These are phyloP conservation scores for Verticillium klebahnii DNA, from an alignment of 2,329 filamentous ascomycete species.

Conservation along the genomic window DNA sequence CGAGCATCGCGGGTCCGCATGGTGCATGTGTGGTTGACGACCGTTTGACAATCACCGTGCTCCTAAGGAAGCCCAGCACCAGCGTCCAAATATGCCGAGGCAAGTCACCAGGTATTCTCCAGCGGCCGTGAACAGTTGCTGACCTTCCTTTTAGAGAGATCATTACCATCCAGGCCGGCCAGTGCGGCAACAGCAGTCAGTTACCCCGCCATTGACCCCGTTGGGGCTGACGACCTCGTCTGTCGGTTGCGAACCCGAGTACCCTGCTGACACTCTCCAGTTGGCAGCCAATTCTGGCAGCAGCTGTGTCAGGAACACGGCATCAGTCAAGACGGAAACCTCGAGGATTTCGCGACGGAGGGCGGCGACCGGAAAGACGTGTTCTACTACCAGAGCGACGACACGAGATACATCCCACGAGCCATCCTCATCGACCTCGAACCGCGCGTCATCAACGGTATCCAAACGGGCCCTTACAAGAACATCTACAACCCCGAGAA, in stretches of 20 bases:
- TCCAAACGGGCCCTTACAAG: conserved; percentile 89
- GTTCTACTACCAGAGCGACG: conserved; percentile 99
- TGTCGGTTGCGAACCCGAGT: no score
- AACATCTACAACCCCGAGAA: conserved; percentile 99
- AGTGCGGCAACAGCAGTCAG: conserved; percentile 98
- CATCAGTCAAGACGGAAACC: conserved; percentile 94
- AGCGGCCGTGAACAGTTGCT: neutral
- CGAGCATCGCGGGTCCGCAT: conserved; percentile 8
- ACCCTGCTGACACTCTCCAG: conserved; percentile 42
- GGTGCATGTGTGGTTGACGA: neutral
- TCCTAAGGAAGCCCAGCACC: conserved; percentile 1
- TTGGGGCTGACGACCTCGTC: conserved; percentile 6
- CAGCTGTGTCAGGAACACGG: conserved; percentile 97
- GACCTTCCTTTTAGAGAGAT: conserved; percentile 67
- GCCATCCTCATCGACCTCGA: conserved; percentile 95
- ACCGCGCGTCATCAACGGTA: conserved; percentile 86
- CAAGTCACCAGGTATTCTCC: neutral
- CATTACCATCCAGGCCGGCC: conserved; percentile 97
- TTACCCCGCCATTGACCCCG: conserved; percentile 23
- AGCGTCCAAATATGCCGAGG: conserved; percentile 12
- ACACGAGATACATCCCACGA: conserved; percentile 95
- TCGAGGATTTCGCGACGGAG: conserved; percentile 96
- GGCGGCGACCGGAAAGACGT: conserved; percentile 98
- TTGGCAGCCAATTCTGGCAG: conserved; percentile 98
- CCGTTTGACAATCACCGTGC: neutral